Evolutionary conservation across 306 rosid genomes (phyloP).

Genomic region (Coriaria nepalensis): DNA sequence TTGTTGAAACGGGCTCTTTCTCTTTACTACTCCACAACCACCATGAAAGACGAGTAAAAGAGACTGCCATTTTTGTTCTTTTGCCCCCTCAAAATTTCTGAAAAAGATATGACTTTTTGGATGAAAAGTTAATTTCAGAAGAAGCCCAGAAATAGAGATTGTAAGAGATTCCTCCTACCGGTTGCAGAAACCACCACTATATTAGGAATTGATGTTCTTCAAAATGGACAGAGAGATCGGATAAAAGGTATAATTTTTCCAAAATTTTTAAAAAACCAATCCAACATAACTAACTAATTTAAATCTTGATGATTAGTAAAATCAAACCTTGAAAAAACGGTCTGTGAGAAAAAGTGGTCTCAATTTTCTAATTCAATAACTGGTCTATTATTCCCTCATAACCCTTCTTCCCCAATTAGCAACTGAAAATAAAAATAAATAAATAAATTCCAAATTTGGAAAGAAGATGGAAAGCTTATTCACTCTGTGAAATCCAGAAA

Average conservation of each 20-base stretch:
- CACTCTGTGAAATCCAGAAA: too few species aligned
- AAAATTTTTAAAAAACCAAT: conserved; percentile 20
- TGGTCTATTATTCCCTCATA: too few species aligned
- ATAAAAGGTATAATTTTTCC: conserved; percentile 3
- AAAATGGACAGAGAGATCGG: too few species aligned
- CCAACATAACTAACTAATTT: conserved; percentile 17
- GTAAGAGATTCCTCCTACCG: conserved; percentile 47
- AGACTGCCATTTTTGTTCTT: conserved; percentile 44
- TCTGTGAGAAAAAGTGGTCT: too few species aligned
- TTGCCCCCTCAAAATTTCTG: conserved; percentile 6
- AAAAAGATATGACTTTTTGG: conserved; percentile 10
- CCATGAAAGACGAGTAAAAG: conserved; percentile 56
- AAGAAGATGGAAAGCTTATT: too few species aligned
- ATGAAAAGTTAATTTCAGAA: too few species aligned
- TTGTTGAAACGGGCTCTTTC: conserved; percentile 31
- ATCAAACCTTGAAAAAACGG: too few species aligned
- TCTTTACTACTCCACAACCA: conserved; percentile 74
- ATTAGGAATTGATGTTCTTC: conserved; percentile 34
- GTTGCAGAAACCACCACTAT: conserved; percentile 55
- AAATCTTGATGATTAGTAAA: background rate
- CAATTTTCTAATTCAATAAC: too few species aligned
- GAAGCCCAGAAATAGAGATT: conserved; percentile 11
- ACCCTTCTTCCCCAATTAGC: too few species aligned
- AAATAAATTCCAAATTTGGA: too few species aligned
- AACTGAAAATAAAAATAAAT: too few species aligned